A percentile compares a stretch with the other conserved stretches of the same genome.
phyloP scores from a whole-genome alignment of 2,329 filamentous ascomycete species.

The Pseudofabraea citricarpa region DNA sequence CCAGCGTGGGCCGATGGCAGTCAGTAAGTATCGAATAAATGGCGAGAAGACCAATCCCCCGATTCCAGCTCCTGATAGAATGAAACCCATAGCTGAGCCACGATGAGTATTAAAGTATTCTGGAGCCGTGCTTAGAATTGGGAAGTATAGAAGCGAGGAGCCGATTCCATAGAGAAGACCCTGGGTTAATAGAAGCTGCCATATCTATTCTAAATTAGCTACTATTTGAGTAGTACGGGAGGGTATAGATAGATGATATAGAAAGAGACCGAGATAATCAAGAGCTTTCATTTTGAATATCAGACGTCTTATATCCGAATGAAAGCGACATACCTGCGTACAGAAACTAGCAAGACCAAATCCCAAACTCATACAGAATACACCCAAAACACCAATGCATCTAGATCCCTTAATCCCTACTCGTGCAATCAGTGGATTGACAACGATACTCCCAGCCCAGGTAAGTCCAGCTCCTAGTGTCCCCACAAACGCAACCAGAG shows the following conservation, averaged over 20 bases:
- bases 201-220: conserved; percentile 27
- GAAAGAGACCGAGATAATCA: background rate
- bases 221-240: conserved; percentile 11
- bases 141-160: conserved; percentile 35
- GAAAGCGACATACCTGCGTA: conserved; percentile 22
- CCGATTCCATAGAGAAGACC: conserved; percentile 41
- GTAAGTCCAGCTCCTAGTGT: conserved; percentile 43
- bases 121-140: conserved; percentile 39
- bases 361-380: conserved; percentile 35
- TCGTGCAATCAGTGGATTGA: conserved; percentile 42
- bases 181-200: conserved; percentile 40
- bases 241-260: too few species aligned
- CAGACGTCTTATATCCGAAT: too few species aligned
- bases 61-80: conserved; percentile 36
- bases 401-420: conserved; percentile 31
- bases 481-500: conserved; percentile 42
- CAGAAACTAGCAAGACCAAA: conserved; percentile 36
- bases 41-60: conserved; percentile 39
- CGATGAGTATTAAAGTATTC: conserved; percentile 45
- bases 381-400: conserved; percentile 36
- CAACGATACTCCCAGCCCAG: conserved; percentile 43
- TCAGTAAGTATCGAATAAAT: conserved; percentile 35
- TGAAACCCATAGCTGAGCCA: conserved; percentile 41
- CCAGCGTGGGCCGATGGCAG: conserved; percentile 36
- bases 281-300: too few species aligned